Evolutionary conservation across 1,284 basidiomycete genomes (phyloP).

Genomic region (Neolentinus lepideus): DNA sequence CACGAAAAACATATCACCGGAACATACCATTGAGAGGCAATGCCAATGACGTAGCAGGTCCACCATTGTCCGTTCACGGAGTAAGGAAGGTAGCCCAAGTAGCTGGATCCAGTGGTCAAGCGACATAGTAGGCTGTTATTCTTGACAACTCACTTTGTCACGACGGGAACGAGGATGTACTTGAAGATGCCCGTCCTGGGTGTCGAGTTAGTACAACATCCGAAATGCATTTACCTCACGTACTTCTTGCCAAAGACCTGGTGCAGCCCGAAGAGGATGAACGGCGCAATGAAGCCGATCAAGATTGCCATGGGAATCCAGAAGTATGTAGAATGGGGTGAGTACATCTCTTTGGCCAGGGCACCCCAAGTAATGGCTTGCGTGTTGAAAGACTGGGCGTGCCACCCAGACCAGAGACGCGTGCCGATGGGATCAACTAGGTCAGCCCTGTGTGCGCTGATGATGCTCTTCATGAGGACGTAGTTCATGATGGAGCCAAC

Average conservation of each 20-base stretch:
- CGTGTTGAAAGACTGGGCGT: conserved; percentile 28
- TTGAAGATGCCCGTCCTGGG: conserved; percentile 11
- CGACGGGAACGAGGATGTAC: conserved; percentile 20
- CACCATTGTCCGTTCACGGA: conserved; percentile 16
- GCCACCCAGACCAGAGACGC: conserved; percentile 32
- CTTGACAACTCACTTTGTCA: not conserved
- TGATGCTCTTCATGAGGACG: conserved; percentile 16
- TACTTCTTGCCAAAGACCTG: conserved; percentile 16
- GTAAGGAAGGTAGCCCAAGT: conserved; percentile 14
- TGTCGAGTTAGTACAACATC: not conserved
- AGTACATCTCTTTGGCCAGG: conserved; percentile 34
- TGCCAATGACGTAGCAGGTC: conserved; percentile 19
- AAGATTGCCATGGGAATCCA: conserved; percentile 38
- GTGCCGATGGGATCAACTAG: conserved; percentile 32
- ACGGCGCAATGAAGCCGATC: conserved; percentile 28
- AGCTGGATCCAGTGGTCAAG: not conserved
- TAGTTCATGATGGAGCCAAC: conserved; percentile 24
- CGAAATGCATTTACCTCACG: not conserved
- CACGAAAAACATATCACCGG: not conserved
- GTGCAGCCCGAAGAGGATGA: conserved; percentile 27
- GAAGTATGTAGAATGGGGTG: conserved; percentile 27
- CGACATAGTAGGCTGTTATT: not conserved
- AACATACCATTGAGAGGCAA: conserved; percentile 22
- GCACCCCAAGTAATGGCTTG: conserved; percentile 41
- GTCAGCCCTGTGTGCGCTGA: conserved; percentile 25